Evolutionary conservation across 2,329 filamentous ascomycete genomes (phyloP).

Genomic region (Claviceps maximensis): DNA sequence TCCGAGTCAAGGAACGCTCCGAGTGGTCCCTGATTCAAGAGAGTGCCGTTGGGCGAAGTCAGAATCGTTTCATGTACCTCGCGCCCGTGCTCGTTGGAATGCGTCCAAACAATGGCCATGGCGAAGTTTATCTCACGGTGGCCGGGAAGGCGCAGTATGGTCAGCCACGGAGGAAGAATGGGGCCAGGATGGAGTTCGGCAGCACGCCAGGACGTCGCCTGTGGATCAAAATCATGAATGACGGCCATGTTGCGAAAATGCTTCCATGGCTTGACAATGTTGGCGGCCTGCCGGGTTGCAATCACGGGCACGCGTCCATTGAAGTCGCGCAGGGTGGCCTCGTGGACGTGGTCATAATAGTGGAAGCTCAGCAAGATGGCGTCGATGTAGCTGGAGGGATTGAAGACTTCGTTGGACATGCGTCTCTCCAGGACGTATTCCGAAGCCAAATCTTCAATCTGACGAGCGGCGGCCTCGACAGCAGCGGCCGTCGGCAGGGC

Average conservation of each 20-base stretch:
- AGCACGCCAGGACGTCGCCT: conserved; percentile 3
- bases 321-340: conserved; percentile 6
- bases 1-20: conserved; percentile 5
- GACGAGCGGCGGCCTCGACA: conserved; percentile 5
- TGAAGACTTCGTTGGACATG: conserved; percentile 8
- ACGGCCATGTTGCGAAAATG: conserved; percentile 6
- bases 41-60: conserved; percentile 5
- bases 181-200: conserved; percentile 2
- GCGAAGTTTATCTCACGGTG: conserved; percentile 8
- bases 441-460: conserved; percentile 7
- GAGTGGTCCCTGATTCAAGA: conserved; percentile 2
- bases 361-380: conserved; percentile 6
- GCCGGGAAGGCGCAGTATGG: conserved; percentile 6
- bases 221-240: conserved; percentile 1
- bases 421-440: conserved; percentile 5
- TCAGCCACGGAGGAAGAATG: conserved; percentile 4
- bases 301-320: conserved; percentile 5
- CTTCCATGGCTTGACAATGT: conserved; percentile 7
- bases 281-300: conserved; percentile 6
- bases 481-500: conserved; percentile 6
- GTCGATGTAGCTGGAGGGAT: conserved; percentile 7
- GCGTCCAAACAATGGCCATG: conserved; percentile 7
- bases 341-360: conserved; percentile 7
- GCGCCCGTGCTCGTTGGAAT: neutral
- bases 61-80: conserved; percentile 6